Base-by-base conservation (phyloP, 208 protist species). In the Crithidia sp. region DNA sequence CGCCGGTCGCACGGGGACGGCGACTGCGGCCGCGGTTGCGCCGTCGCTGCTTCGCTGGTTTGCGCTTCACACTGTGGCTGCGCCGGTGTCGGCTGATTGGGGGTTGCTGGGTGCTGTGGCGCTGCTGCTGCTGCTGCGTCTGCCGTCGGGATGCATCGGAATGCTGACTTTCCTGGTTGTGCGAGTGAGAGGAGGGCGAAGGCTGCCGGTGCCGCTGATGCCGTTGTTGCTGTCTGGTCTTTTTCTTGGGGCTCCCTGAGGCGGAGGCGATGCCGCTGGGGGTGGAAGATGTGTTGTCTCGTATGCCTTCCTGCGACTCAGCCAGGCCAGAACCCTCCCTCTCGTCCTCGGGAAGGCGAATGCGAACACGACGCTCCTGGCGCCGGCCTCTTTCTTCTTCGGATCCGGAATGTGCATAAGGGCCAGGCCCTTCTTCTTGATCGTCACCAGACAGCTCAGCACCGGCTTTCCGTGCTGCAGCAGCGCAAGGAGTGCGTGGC, bases 41-140 rank as follows among this genome's bases (percentile, higher is more conserved):
- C 12, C 80, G 70, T 14, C 77, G 67, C 67, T 82, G 70, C 17
- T 71, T 75, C 13, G 77, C 74, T 16, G 74, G 60, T 36, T 76
- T 81, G 37, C 73, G 73, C 53, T 72, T 83, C 13, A 77, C 59
- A 36, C 74, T 71, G 67, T 71, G 74, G 47, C 74, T 79, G 67
- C 74, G 74, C 54, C 74, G 74, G 61, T 74, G 62, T 55, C 55
- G 17, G 39, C 67, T 74, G 53, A 40, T 45, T 13, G 67, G 74
- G 10, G 67, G 67, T 13, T 36, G 58, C 44, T n/a, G 13, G 16
- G 28, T 44, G 64, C 17, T 65, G 16, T 59, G 62, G 52, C 56
- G 47, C 10, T 65, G 57, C 57, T 41, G 57, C 14, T 14, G 57
- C 57, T 41, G 57, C 13, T 62, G 67, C 45, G 7, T 57, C 13